phyloP scores from a whole-genome alignment of 179 eudicot species.

The Carnegiea gigantea region DNA sequence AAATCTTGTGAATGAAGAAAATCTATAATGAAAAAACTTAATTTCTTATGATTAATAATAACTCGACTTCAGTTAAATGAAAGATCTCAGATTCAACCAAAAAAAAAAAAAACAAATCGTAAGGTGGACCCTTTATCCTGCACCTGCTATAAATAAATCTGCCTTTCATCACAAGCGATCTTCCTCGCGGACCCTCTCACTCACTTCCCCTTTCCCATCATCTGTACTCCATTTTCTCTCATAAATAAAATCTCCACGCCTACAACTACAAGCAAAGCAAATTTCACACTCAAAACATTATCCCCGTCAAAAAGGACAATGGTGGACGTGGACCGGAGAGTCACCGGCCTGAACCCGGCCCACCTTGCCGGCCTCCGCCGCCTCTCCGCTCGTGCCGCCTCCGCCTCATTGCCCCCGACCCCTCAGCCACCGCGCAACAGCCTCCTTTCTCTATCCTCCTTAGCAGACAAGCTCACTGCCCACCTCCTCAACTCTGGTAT shows the following conservation, averaged over 20 bases:
- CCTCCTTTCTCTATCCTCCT: slow-evolving; percentile 60
- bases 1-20: no score
- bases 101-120: not conserved
- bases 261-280: no score
- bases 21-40: no score
- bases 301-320: slow-evolving; percentile 22
- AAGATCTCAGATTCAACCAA: no score
- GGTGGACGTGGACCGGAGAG: slow-evolving; percentile 95
- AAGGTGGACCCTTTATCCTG: not conserved
- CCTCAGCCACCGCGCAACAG: slow-evolving; percentile 56
- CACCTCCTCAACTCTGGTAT: slow-evolving; percentile 52
- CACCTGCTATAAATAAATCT: not conserved
- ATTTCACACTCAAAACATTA: no score
- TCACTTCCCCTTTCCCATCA: not conserved
- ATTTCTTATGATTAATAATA: no score
- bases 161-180: not conserved
- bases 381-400: slow-evolving; percentile 82
- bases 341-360: slow-evolving; percentile 81
- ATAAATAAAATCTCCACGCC: not conserved
- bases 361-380: slow-evolving; percentile 95
- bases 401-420: slow-evolving; percentile 50
- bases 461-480: slow-evolving; percentile 54
- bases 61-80: no score
- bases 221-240: no score
- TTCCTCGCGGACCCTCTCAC: not conserved